Base-by-base conservation (phyloP, 169 alveolate genomes). In the Eimeria falciformis region DNA sequence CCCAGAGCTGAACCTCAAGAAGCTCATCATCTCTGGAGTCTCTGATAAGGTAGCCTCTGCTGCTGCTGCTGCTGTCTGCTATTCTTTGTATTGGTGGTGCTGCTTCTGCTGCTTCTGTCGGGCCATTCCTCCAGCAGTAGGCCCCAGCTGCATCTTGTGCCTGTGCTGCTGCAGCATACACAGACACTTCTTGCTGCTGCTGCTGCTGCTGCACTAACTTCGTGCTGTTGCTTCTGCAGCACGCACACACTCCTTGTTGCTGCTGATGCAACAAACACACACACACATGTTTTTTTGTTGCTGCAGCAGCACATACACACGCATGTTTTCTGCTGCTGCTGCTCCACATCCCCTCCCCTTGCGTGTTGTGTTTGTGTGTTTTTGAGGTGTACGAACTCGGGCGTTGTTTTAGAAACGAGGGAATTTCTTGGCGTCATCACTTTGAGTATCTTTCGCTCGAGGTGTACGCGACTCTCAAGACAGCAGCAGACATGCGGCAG, bases 401-500 rank as follows among this genome's bases (percentile, higher is more conserved):
- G 47, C 98, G 98, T 93, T 97, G 98, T 91, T 99, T 99, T 95
- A 97, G 99, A 94, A 99, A 99, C 94, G 99, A 99, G 96, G 95
- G 99, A 4, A 97, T 98, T 68, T 98, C 98, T 90, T 85, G 96
- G 83, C 95, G 98, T 17, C 99, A 99, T 93, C 98, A 99, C 93
- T 99, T 99, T 23, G 99, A 99, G 95, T 99, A 98, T 95, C 98
- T 99, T 9, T 97, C 99, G 56, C 94, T 98, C 91, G 99, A 99
- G 94, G 97, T 98, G 81, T 99, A 99, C 95, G 94, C 94, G 94
- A 96, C 99, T 66, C 97, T 98, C 93, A 98, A 98, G 25, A 99
- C 98, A 91, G 98, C 97, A 93, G 92, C 96, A 77, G 99, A 98
- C 82, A 94, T 98, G 95, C 98, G 98, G 97, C 95, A 92, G 46